Base-by-base conservation (phyloP, 192 early-diverging fungal genomes). In the Backusella mclennaniae region DNA sequence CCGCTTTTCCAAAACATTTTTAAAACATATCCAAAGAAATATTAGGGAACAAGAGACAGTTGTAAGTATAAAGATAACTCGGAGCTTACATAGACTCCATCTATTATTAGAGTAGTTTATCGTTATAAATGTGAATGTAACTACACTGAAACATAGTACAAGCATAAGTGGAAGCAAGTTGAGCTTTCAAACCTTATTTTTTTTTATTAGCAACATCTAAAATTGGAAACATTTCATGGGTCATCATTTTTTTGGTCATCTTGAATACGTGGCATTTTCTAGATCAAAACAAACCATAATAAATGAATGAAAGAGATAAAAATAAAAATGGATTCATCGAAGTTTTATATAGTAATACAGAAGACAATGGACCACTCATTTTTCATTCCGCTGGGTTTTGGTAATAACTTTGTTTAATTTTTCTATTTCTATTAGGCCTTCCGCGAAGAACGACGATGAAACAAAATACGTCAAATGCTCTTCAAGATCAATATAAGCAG, bases 161-260 rank as follows among this genome's bases (percentile, higher is more conserved):
- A 2, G n/a, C 17, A n/a, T 53, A 53, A 53, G 52, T 53, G 52
- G n/a, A 53, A 21, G n/a, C 52, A 23, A 53, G 19, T 53, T 21
- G 52, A 53, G 8, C 52, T 23, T 21, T 53, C 52, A 53, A 53
- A 53, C 52, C 7, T 53, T 53, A 53, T 53, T 53, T 53, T 53
- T 53, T 53, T 53, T 53, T 53, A 53, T 53, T 53, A 53, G 5
- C 52, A 53, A 53, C 6, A 21, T 53, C 52, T 53, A 53, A 53
- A 53, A 53, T 53, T 53, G 52, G 52, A 53, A 53, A 53, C 52
- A 53, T 53, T 53, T 53, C 52, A 53, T 53, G 52, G 52, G 52
- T 53, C 52, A 19, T 53, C 52, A 44, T 44, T 5, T 44, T 44
- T 44, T 11, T 44, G 33, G 33, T 33, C 3, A 33, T 33, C 42